Conservation (phyloP, 345 rosid genomes). For the Acer yangbiense region DNA sequence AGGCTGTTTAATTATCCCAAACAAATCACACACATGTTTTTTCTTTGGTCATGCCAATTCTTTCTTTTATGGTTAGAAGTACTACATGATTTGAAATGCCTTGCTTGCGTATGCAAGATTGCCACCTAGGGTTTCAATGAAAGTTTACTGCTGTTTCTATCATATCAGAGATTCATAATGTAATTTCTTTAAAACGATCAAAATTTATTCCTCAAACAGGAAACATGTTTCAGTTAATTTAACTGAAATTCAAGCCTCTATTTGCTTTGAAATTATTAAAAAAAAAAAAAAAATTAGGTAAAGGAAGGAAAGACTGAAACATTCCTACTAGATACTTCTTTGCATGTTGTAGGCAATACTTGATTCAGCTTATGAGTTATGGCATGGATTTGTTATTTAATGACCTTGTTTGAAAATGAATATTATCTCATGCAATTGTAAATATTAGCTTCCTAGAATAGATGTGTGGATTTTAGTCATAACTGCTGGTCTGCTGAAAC, state of each 20-base stretch:
- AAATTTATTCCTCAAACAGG: not conserved
- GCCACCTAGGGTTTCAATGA: not conserved
- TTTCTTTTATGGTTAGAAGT: constrained; percentile 7
- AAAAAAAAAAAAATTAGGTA: not conserved
- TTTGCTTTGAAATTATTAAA: not conserved
- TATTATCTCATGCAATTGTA: not conserved
- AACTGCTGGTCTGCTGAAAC: not conserved
- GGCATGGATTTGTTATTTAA: not conserved
- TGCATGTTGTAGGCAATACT: not conserved
- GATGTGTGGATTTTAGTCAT: not conserved
- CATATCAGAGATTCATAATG: too few species aligned
- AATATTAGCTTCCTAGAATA: not conserved
- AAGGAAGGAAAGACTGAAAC: not conserved
- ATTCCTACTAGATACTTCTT: not conserved
- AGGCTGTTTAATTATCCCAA: constrained; percentile 19
- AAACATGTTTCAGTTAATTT: not conserved
- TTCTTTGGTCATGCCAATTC: not conserved
- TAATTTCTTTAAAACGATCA: not conserved
- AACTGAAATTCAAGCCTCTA: not conserved
- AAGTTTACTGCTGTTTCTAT: not conserved
- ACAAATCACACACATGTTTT: not conserved
- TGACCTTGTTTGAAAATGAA: not conserved
- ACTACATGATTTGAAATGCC: not conserved
- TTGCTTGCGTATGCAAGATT: not conserved
- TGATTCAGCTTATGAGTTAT: not conserved